phyloP scores from a whole-genome alignment of 1,284 basidiomycete genomes.

The Cryptococcus hybrid region DNA sequence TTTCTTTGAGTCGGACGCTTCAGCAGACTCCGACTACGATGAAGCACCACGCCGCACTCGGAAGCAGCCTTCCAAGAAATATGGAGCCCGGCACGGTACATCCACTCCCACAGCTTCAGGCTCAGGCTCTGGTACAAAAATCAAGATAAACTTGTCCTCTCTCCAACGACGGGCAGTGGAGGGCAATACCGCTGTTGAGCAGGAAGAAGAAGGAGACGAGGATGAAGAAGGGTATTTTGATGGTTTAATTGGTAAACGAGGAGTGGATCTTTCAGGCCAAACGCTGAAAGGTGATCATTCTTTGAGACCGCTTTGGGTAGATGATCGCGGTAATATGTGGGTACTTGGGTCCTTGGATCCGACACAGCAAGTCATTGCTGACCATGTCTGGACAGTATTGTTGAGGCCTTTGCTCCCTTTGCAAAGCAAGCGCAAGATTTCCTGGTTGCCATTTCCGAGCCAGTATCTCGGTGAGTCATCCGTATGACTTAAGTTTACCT shows the following conservation, averaged over 20 bases:
- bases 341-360: slow-evolving; percentile 6
- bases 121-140: slow-evolving; percentile 3
- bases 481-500: not conserved
- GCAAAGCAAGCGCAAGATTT: slow-evolving; percentile 99
- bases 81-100: slow-evolving; percentile 2
- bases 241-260: slow-evolving; percentile 28
- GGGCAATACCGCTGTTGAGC: slow-evolving; percentile 29
- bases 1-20: slow-evolving; percentile 39
- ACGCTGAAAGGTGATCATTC: slow-evolving; percentile 85
- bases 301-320: slow-evolving; percentile 91
- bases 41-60: slow-evolving; percentile 14
- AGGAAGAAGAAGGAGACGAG: slow-evolving; percentile 23
- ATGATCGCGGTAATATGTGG: slow-evolving; percentile 82
- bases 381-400: slow-evolving; percentile 55
- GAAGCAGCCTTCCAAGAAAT: slow-evolving; percentile 12
- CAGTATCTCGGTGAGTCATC: slow-evolving; percentile 84
- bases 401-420: slow-evolving; percentile 94
- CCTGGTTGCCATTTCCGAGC: slow-evolving; percentile 95
- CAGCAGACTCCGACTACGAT: slow-evolving; percentile 37
- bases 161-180: slow-evolving; percentile 24
- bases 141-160: slow-evolving; percentile 43
- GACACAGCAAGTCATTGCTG: not conserved
- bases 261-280: slow-evolving; percentile 54
- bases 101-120: slow-evolving; percentile 4
- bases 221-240: slow-evolving; percentile 32